phyloP scores from a whole-genome alignment of 2,329 filamentous ascomycete species.

The Gnomoniopsis smithogilvyi region DNA sequence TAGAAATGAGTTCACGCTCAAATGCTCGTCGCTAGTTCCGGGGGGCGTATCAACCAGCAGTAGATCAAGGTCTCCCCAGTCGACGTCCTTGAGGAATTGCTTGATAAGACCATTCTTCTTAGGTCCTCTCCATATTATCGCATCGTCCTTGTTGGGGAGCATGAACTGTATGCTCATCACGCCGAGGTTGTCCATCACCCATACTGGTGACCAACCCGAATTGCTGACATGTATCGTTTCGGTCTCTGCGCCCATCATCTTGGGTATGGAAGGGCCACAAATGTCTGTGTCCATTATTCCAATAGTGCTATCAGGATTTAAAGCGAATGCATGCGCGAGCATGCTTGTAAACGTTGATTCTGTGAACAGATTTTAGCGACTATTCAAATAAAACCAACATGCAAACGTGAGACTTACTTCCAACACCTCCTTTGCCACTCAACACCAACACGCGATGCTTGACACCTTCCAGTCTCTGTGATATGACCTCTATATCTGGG shows the following conservation, averaged over 20 bases:
- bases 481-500: slow-evolving; percentile 87
- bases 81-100: slow-evolving; percentile 95
- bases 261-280: slow-evolving; percentile 91
- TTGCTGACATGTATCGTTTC: slow-evolving; percentile 92
- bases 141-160: slow-evolving; percentile 89
- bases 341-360: slow-evolving; percentile 88
- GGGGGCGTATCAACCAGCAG: slow-evolving; percentile 93
- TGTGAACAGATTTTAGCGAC: not conserved
- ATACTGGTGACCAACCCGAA: slow-evolving; percentile 90
- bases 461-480: slow-evolving; percentile 74
- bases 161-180: slow-evolving; percentile 99
- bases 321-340: slow-evolving; percentile 84
- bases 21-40: slow-evolving; percentile 91
- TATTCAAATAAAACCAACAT: not conserved
- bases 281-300: slow-evolving; percentile 99
- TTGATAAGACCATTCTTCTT: slow-evolving; percentile 99
- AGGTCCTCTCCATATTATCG: slow-evolving; percentile 93
- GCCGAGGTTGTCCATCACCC: slow-evolving; percentile 89
- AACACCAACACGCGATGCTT: slow-evolving; percentile 91
- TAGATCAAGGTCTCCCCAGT: slow-evolving; percentile 95
- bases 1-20: slow-evolving; percentile 88
- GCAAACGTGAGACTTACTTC: slow-evolving; percentile 43
- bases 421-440: slow-evolving; percentile 93
- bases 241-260: slow-evolving; percentile 96
- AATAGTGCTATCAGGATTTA: slow-evolving; percentile 73